Conservation (phyloP, 371 early-diverging fungal genomes). For the Polyrhizophydium stewartii region DNA sequence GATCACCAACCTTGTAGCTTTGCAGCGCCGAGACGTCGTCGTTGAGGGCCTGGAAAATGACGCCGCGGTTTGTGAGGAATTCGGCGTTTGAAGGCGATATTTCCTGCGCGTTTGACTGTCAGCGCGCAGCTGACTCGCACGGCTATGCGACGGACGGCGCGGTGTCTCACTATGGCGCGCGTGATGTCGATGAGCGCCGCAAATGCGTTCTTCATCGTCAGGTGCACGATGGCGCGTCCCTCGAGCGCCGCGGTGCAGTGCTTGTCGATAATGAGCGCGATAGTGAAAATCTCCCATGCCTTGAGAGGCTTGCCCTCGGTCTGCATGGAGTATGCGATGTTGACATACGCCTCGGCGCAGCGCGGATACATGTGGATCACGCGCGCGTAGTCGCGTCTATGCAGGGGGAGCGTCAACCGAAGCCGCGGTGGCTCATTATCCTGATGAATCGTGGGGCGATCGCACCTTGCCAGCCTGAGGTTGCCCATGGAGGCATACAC, state of each 20-base stretch:
- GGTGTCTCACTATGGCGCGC: constrained; percentile 42
- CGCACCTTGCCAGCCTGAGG: constrained; percentile 20
- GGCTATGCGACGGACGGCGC: no score
- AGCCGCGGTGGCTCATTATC: no score
- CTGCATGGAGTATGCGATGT: constrained; percentile 48
- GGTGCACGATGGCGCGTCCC: constrained; percentile 41
- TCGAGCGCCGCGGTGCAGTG: constrained; percentile 41
- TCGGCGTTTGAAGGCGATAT: constrained; percentile 35
- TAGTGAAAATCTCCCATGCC: constrained; percentile 42
- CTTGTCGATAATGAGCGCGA: constrained; percentile 37
- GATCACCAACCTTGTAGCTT: constrained; percentile 35
- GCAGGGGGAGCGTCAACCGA: background rate
- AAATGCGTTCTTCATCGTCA: constrained; percentile 32
- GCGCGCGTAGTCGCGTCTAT: constrained; percentile 39
- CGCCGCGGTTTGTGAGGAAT: constrained; percentile 44
- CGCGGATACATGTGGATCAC: constrained; percentile 43
- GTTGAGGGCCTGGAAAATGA: constrained; percentile 36
- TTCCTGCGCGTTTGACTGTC: constrained; percentile 15
- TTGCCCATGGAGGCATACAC: constrained; percentile 34
- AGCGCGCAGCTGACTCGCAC: background rate
- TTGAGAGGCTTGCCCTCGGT: constrained; percentile 14
- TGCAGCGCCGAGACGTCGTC: constrained; percentile 39
- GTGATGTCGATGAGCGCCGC: constrained; percentile 47
- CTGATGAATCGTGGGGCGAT: no score
- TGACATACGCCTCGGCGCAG: constrained; percentile 42